Evolutionary conservation across 2,329 filamentous ascomycete species (phyloP).

Genomic region (Xylaria sp.): DNA sequence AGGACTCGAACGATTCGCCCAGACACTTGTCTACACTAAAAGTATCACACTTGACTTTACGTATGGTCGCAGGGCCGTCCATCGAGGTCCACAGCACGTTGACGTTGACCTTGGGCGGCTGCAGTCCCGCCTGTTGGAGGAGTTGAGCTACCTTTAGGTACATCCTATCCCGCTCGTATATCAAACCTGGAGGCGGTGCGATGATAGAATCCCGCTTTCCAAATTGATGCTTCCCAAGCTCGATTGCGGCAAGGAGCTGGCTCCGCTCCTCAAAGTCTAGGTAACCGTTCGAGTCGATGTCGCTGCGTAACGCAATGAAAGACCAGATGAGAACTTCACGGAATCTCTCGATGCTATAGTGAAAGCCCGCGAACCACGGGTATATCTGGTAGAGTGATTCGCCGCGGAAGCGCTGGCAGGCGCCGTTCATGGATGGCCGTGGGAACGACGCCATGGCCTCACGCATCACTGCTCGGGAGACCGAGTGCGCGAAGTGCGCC

Average conservation of each 20-base stretch:
- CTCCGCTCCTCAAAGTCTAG: conserved; percentile 55
- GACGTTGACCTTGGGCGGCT: conserved; percentile 54
- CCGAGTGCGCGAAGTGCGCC: conserved; percentile 56
- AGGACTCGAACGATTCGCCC: conserved; percentile 54
- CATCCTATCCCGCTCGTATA: conserved; percentile 51
- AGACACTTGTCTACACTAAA: conserved; percentile 57
- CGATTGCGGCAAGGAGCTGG: conserved; percentile 51
- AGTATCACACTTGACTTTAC: conserved; percentile 54
- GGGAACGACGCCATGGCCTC: conserved; percentile 57
- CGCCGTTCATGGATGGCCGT: conserved; percentile 53
- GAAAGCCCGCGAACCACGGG: conserved; percentile 56
- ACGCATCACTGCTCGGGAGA: conserved; percentile 53
- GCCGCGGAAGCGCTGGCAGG: conserved; percentile 56
- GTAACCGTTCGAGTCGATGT: conserved; percentile 54
- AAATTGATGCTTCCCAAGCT: conserved; percentile 49
- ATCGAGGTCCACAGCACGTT: conserved; percentile 56
- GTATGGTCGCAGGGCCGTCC: conserved; percentile 55
- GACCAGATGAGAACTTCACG: conserved; percentile 57
- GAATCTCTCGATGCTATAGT: conserved; percentile 58
- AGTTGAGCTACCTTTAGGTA: conserved; percentile 53
- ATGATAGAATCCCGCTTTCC: conserved; percentile 39
- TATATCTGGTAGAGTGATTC: conserved; percentile 57
- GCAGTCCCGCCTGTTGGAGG: conserved; percentile 53
- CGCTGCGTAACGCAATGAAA: conserved; percentile 55
- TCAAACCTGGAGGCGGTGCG: conserved; percentile 48